phyloP scores from a whole-genome alignment of 441 rosid genomes.

The Metrosideros polymorpha region DNA sequence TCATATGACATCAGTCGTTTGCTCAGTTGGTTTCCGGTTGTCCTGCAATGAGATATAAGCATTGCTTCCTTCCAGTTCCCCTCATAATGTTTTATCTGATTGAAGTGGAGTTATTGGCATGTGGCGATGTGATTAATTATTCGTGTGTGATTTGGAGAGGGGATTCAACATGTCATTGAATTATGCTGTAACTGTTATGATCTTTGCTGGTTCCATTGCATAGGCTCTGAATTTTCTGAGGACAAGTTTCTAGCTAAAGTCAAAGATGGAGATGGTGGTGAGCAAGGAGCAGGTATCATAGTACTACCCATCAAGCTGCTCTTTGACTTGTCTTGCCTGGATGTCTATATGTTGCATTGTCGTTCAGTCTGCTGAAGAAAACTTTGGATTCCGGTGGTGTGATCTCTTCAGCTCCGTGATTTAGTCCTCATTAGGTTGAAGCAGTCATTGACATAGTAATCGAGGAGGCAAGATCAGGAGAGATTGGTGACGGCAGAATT shows the following conservation, averaged over 20 bases:
- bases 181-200: neutral
- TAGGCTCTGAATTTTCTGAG: conserved; percentile 85
- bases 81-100: too few species aligned
- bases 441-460: conserved; percentile 60
- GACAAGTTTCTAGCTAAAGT: conserved; percentile 80
- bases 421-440: conserved; percentile 41
- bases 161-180: neutral
- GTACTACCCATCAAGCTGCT: neutral
- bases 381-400: neutral
- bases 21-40: too few species aligned
- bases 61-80: too few species aligned
- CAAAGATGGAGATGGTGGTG: conserved; percentile 84
- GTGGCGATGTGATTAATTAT: too few species aligned
- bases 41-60: too few species aligned
- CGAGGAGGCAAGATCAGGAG: conserved; percentile 76
- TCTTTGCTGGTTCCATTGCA: neutral
- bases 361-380: neutral
- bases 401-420: neutral
- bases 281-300: conserved; percentile 57
- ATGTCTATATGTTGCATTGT: neutral
- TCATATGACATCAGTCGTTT: too few species aligned
- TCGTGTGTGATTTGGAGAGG: neutral
- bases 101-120: too few species aligned
- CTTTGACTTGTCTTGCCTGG: neutral
- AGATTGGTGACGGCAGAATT: conserved; percentile 86